Percentiles rank a stretch among this genome's conserved stretches.
Conservation (phyloP, 164 flowering plant species). For the Umbilicus rupestris region DNA sequence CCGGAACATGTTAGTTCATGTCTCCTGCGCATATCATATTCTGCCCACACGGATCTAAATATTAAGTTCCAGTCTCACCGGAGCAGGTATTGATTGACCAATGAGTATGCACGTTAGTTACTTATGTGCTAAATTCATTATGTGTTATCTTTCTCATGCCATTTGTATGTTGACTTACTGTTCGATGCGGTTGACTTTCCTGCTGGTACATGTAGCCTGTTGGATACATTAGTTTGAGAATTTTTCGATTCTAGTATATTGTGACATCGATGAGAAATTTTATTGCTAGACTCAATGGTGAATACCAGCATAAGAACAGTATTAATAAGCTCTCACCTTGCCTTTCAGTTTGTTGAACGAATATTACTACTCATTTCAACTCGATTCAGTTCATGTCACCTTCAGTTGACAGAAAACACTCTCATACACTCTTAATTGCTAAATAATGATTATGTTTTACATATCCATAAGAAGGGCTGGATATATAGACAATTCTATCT, state of each 20-base stretch:
- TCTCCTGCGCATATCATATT: slow-evolving; percentile 64
- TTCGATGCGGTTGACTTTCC: not conserved
- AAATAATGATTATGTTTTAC: not conserved
- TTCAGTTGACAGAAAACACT: not conserved
- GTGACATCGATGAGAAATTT: not conserved
- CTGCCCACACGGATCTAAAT: slow-evolving; percentile 87
- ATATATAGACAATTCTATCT: not conserved
- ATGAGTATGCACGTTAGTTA: not conserved
- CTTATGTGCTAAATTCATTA: not conserved
- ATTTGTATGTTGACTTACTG: not conserved
- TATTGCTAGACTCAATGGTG: not conserved
- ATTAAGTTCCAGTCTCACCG: slow-evolving; percentile 91
- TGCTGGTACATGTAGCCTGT: not conserved
- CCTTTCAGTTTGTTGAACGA: not conserved
- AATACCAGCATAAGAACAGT: not conserved
- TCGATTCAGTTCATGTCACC: not conserved
- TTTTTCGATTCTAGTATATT: not conserved
- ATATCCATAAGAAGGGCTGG: not conserved
- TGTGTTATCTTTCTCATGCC: not conserved
- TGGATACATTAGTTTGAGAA: not conserved
- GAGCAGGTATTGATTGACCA: slow-evolving; percentile 50
- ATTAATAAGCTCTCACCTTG: not conserved
- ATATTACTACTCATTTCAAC: not conserved
- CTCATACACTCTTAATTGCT: not conserved
- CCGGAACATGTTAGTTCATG: slow-evolving; percentile 72